Evolutionary conservation across 2,329 filamentous ascomycete genomes (phyloP), one percentile per base, ranked within the genome.

Genomic region (Talaromyces funiculosus): DNA sequence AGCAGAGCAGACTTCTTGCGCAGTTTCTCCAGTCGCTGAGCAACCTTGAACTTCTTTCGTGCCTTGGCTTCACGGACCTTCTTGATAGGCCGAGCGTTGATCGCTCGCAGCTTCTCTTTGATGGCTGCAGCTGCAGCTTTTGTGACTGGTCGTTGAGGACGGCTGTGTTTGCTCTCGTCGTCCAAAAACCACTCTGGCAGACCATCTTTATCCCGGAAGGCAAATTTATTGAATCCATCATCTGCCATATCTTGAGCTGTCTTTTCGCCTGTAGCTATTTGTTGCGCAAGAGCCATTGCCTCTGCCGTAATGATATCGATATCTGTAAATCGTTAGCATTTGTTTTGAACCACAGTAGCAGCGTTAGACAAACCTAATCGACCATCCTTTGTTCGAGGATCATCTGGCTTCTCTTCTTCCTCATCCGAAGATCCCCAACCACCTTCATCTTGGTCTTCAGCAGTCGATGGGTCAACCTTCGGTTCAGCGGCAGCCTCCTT

Each of bases 271-370:
- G 89, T 91, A 3, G 92, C 94, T 62, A 99, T 87, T 71, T 91
- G 85, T 66, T 97, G 94, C 0, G 94, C 95, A 16, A 99, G 83
- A 0, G 93, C 95, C 94, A 99, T 99, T 65, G 95, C 94, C 80
- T 99, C 94, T 4, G 92, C 94, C n/a, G 94, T 99, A 71, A 97
- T 96, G 69, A 99, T 97, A 73, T 97, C 92, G 76, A 99, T 96
- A 72, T 97, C 92, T 82, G 75, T 72, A 59, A 18, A 42, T 33
- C 59, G 65, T 72, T 66, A 71, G 68, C 14, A 40, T 54, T 22
- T 18, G 14, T 54, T 40, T 4, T 12, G 22, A 29, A 14, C 12
- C 29, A 38, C 49, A 60, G 62, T 16, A 16, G 33, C 20, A n/a
- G 22, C 18, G 57, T 26, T 10, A 35, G 20, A 69, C 72, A 70